Evolutionary conservation across 140 eudicot genomes (phyloP).

Genomic region (Bidens hawaiensis): DNA sequence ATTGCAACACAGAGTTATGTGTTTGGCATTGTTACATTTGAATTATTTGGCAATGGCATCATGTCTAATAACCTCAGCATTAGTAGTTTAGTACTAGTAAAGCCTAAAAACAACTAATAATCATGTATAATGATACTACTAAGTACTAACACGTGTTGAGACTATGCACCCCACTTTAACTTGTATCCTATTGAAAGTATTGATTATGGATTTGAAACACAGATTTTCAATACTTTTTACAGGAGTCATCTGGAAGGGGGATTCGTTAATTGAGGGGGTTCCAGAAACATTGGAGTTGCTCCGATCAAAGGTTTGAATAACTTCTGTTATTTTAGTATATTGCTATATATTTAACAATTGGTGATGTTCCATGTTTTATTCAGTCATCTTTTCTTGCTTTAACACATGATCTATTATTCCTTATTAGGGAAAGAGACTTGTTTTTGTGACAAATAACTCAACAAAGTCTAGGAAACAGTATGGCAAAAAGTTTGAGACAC

Average conservation of each 20-base stretch:
- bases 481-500: slow-evolving; percentile 91
- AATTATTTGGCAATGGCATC: too few relatives aligned
- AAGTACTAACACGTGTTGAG: background rate
- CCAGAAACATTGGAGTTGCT: slow-evolving; percentile 94
- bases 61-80: background rate
- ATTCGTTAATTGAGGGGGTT: slow-evolving; percentile 83
- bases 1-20: too few relatives aligned
- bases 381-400: background rate
- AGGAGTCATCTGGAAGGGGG: slow-evolving; percentile 99
- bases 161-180: background rate
- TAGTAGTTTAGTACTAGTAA: background rate
- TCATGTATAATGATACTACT: background rate
- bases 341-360: background rate
- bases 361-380: background rate
- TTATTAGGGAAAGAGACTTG: slow-evolving; percentile 75
- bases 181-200: background rate
- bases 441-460: slow-evolving; percentile 94
- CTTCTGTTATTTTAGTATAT: background rate
- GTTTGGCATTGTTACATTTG: too few relatives aligned
- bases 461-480: slow-evolving; percentile 95
- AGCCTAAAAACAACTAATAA: background rate
- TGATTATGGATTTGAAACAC: background rate
- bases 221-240: background rate
- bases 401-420: too few relatives aligned
- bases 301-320: slow-evolving; percentile 60